Base-by-base conservation (phyloP, 495 filamentous ascomycete species). In the Copromyces sp. region DNA sequence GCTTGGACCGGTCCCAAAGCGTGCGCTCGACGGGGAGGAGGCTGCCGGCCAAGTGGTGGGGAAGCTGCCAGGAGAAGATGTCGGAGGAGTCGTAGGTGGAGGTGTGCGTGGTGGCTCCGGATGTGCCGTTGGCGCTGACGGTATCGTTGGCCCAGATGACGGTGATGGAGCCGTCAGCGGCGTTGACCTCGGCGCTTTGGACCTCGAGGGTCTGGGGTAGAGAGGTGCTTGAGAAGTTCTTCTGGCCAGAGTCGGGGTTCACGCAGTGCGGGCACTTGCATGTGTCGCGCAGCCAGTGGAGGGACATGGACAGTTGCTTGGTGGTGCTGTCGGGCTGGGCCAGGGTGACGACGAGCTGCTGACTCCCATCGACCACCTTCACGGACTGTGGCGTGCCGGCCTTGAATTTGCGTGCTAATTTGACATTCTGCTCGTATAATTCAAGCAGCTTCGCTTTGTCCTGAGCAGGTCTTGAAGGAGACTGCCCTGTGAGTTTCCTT, bases 201-300 rank as follows among this genome's bases (percentile, higher is more conserved):
- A 88, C 79, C 12, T 72, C 39, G 68, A 93, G 87, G 16, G 83
- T 37, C 3, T 74, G 7, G 0, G 91, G 90, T 38, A 97, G 90
- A 45, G 96, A 91, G 59, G 84, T 83, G 0, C 91, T 92, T 35
- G 90, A 85, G 81, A 95, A 94, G 39, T 86, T 88, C 80, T 95
- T 94, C 78, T 98, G 95, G 71, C 89, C 91, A 0, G 93, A 94
- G 70, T 91, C 87, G 2, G 87, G 86, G 80, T 97, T 89, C 47
- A 95, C 86, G 80, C 95, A 97, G 3, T 32, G 74, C 4, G 84
- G 78, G 76, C 95, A 97, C 44, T 83, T 76, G 79, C 95, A 98
- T 45, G 86, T 77, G 78, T 98, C 94, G 39, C 94, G 91, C 20
- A 97, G 87, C 79, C 89, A 91, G 68, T 88, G 70, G 40, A 80